These are phyloP conservation scores for Rhododendron henanense DNA, from an alignment of 148 eudicot genomes.

Conservation along the genomic window DNA sequence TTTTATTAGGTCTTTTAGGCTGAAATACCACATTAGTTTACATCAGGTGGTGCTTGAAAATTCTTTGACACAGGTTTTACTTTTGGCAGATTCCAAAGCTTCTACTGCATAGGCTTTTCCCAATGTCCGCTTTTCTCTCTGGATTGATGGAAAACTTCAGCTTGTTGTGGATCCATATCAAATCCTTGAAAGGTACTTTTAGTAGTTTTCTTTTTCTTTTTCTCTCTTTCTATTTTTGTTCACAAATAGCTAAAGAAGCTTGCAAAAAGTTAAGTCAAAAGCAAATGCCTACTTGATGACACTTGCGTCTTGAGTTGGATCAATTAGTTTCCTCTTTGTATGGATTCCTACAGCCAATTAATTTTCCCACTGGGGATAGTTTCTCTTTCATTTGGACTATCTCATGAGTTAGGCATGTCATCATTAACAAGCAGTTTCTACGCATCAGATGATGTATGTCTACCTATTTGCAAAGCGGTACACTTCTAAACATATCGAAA, in stretches of 20 bases:
- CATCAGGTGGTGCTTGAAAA: not conserved
- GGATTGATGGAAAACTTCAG: conserved; percentile 98
- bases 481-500: not conserved
- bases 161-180: conserved; percentile 97
- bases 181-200: conserved; percentile 80
- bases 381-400: not conserved
- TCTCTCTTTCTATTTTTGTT: not conserved
- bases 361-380: not conserved
- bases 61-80: not conserved
- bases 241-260: not conserved
- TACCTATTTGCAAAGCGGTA: not conserved
- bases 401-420: not conserved
- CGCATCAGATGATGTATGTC: not conserved
- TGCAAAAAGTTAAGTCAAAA: not conserved
- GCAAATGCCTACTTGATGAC: not conserved
- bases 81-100: conserved; percentile 84
- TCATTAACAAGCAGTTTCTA: not conserved
- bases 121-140: conserved; percentile 86
- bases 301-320: not conserved
- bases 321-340: not conserved
- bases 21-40: not conserved
- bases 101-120: conserved; percentile 87
- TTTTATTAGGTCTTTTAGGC: not conserved
- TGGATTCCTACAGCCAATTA: not conserved
- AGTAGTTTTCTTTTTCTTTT: not conserved